Percentiles rank a stretch among this genome's conserved stretches.
Evolutionary conservation across 2,329 filamentous ascomycete species (phyloP).

Genomic region (Sclerotinia trifoliorum): DNA sequence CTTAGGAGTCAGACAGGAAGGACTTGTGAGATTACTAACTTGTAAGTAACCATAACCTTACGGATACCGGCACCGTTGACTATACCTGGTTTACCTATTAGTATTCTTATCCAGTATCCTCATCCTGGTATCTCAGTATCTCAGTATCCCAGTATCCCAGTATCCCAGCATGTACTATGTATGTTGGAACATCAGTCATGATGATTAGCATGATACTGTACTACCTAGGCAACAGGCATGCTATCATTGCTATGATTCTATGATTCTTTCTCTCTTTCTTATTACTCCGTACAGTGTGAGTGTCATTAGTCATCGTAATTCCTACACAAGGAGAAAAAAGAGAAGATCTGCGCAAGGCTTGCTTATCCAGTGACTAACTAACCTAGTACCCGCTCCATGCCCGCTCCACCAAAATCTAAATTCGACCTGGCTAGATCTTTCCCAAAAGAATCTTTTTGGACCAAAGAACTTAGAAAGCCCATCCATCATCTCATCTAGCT

Average conservation of each 20-base stretch:
- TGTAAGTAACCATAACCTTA: background rate
- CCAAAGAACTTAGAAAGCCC: background rate
- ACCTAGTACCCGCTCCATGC: background rate
- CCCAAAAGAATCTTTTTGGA: slow-evolving; percentile 12
- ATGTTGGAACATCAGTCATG: background rate
- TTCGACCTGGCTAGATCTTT: slow-evolving; percentile 22
- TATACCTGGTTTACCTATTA: too few species aligned
- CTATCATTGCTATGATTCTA: too few species aligned
- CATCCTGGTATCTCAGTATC: too few species aligned
- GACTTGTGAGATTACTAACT: too few species aligned
- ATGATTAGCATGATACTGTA: too few species aligned
- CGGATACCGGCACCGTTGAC: background rate
- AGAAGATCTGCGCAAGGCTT: slow-evolving; percentile 14
- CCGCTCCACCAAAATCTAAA: slow-evolving; percentile 11
- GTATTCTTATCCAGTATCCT: too few species aligned
- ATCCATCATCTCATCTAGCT: background rate
- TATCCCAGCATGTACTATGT: too few species aligned
- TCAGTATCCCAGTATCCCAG: too few species aligned
- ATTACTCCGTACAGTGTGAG: background rate
- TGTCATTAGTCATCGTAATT: background rate
- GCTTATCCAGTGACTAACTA: slow-evolving; percentile 11
- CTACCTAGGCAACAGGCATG: too few species aligned
- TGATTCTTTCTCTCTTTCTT: too few species aligned
- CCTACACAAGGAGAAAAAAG: background rate
- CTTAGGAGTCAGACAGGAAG: too few species aligned